Evolutionary conservation across 805 yeast species (phyloP).

Genomic region (Lipomyces yamadae): DNA sequence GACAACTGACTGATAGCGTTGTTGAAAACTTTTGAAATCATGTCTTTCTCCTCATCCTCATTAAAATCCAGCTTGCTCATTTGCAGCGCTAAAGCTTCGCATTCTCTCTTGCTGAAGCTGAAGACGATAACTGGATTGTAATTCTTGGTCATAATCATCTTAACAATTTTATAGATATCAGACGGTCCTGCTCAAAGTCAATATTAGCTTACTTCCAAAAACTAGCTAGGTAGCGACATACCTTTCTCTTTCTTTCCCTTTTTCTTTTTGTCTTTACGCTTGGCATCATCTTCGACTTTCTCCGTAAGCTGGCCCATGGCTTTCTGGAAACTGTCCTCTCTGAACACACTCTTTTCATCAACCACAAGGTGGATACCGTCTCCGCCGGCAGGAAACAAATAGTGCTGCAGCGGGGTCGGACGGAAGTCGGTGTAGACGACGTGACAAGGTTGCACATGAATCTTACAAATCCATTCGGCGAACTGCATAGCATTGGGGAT

Average conservation of each 20-base stretch:
- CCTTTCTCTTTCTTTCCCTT: conserved; percentile 84
- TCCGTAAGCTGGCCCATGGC: conserved; percentile 96
- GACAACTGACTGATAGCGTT: conserved; percentile 89
- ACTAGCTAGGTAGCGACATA: conserved; percentile 54
- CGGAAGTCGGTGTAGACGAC: conserved; percentile 98
- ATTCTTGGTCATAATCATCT: conserved; percentile 96
- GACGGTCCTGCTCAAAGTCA: conserved; percentile 46
- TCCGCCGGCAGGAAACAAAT: conserved; percentile 97
- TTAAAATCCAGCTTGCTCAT: conserved; percentile 96
- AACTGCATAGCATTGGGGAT: conserved; percentile 58
- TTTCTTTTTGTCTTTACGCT: conserved; percentile 62
- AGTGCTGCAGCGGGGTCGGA: conserved; percentile 98
- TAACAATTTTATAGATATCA: conserved; percentile 85
- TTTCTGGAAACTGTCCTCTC: conserved; percentile 97
- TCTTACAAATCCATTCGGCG: conserved; percentile 92
- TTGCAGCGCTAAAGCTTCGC: conserved; percentile 90
- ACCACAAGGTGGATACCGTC: conserved; percentile 97
- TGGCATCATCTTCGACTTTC: conserved; percentile 63
- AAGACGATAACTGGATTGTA: conserved; percentile 98
- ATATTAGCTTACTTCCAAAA: not conserved
- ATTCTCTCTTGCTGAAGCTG: conserved; percentile 96
- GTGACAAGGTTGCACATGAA: conserved; percentile 95
- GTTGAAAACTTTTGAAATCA: conserved; percentile 83
- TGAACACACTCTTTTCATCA: conserved; percentile 92
- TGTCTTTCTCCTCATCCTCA: conserved; percentile 89